Conservation (phyloP, 2,329 filamentous ascomycete genomes). For the Pseudonectria buxi region DNA sequence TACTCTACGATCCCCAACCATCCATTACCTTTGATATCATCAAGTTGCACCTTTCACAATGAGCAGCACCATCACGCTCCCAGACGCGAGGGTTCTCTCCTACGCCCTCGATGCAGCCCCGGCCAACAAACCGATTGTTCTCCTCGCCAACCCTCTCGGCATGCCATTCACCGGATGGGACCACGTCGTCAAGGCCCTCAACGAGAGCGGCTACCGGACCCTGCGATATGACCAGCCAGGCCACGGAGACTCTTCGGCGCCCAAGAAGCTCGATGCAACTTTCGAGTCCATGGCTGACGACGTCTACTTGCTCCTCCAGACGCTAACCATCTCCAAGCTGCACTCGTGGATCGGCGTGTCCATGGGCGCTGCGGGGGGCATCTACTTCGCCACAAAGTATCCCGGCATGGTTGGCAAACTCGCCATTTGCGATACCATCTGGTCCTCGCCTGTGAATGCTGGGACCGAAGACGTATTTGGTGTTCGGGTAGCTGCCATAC, state of each 20-base stretch:
- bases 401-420: constrained; percentile 32
- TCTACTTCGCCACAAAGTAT: constrained; percentile 33
- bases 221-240: constrained; percentile 38
- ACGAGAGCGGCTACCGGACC: constrained; percentile 30
- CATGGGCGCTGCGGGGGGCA: constrained; percentile 36
- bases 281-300: constrained; percentile 34
- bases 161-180: constrained; percentile 34
- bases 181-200: constrained; percentile 28
- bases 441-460: constrained; percentile 30
- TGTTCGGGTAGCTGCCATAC: constrained; percentile 27
- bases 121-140: constrained; percentile 23
- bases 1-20: no score
- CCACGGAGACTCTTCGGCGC: constrained; percentile 32
- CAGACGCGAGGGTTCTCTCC: constrained; percentile 21
- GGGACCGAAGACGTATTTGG: constrained; percentile 31
- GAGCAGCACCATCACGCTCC: constrained; percentile 17
- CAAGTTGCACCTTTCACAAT: constrained; percentile 5
- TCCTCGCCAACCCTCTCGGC: constrained; percentile 35
- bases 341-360: constrained; percentile 39
- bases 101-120: constrained; percentile 23
- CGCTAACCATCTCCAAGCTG: constrained; percentile 25
- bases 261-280: constrained; percentile 28
- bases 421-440: constrained; percentile 34
- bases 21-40: no score
- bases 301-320: constrained; percentile 27